Conservation (phyloP, 805 yeast genomes). For the Saccharomycopsis fibuligera region DNA sequence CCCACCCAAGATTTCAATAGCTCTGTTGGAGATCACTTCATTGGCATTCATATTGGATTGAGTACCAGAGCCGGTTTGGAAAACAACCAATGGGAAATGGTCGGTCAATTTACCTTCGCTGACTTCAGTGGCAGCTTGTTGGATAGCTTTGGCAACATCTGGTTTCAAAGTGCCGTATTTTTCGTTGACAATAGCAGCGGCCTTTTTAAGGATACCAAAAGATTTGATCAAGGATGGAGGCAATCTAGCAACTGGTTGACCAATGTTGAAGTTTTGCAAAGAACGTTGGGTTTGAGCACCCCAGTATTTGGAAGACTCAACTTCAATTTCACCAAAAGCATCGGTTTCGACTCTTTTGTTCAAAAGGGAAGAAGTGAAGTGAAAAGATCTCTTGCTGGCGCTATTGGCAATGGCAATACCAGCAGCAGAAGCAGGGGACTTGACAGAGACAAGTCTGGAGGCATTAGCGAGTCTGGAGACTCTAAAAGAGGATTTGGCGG, state of each 20-base stretch:
- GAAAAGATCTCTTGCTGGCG: constrained; percentile 11
- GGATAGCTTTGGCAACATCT: constrained; percentile 74
- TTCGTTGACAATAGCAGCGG: constrained; percentile 88
- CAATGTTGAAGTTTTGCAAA: constrained; percentile 88
- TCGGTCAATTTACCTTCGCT: constrained; percentile 84
- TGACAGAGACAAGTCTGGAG: neutral
- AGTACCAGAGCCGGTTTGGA: constrained; percentile 99
- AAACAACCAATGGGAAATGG: constrained; percentile 96
- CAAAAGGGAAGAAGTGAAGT: constrained; percentile 6
- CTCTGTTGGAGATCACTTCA: constrained; percentile 97
- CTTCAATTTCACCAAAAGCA: constrained; percentile 96
- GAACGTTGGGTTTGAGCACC: constrained; percentile 98
- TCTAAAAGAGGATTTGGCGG: neutral
- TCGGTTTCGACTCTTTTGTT: constrained; percentile 69
- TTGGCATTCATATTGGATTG: constrained; percentile 99
- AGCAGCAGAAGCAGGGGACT: neutral
- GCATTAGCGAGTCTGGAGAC: neutral
- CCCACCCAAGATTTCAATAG: constrained; percentile 94
- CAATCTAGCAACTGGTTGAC: constrained; percentile 84
- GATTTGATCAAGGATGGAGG: constrained; percentile 89
- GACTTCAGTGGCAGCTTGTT: constrained; percentile 93
- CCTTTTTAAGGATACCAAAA: constrained; percentile 89
- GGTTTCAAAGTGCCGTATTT: constrained; percentile 79
- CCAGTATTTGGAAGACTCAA: constrained; percentile 82
- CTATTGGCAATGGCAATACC: too few relatives aligned